Conservation (phyloP, 164 flowering plant genomes). For the Stephania japonica region DNA sequence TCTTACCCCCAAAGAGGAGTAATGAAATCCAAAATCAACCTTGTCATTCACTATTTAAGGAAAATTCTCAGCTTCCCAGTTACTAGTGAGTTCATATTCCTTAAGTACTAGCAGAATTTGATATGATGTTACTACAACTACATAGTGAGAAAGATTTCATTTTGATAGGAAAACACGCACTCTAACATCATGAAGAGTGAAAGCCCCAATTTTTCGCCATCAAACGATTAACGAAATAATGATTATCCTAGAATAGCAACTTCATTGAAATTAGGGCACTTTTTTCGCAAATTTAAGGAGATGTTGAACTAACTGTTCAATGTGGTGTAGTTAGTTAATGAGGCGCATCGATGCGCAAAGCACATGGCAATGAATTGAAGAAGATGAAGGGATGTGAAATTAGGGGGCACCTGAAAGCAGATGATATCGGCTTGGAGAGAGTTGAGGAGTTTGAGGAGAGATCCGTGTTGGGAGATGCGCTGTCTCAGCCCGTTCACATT, state of each 20-base stretch:
- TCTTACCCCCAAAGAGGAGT: neutral
- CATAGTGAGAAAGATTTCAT: neutral
- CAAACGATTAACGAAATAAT: neutral
- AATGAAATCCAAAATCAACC: too few relatives aligned
- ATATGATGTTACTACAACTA: neutral
- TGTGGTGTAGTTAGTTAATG: neutral
- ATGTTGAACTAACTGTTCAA: neutral
- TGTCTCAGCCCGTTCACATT: conserved; percentile 87
- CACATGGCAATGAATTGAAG: neutral
- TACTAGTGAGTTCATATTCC: neutral
- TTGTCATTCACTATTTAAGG: too few relatives aligned
- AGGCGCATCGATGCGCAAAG: neutral
- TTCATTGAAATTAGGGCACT: neutral
- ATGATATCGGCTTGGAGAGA: conserved; percentile 83
- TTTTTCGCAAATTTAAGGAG: neutral
- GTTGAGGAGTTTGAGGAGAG: conserved; percentile 67
- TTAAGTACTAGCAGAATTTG: neutral
- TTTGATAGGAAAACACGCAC: neutral
- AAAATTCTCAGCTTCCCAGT: too few relatives aligned
- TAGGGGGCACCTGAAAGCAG: conserved; percentile 73
- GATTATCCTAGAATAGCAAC: neutral
- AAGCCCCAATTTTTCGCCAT: neutral
- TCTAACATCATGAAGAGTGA: neutral
- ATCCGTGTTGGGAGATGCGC: conserved; percentile 72
- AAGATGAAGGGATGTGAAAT: neutral